A percentile compares a stretch with the other conserved stretches of the same genome.
Evolutionary conservation across 2,329 filamentous ascomycete species (phyloP).

Genomic region (Curvularia eragrostidis): DNA sequence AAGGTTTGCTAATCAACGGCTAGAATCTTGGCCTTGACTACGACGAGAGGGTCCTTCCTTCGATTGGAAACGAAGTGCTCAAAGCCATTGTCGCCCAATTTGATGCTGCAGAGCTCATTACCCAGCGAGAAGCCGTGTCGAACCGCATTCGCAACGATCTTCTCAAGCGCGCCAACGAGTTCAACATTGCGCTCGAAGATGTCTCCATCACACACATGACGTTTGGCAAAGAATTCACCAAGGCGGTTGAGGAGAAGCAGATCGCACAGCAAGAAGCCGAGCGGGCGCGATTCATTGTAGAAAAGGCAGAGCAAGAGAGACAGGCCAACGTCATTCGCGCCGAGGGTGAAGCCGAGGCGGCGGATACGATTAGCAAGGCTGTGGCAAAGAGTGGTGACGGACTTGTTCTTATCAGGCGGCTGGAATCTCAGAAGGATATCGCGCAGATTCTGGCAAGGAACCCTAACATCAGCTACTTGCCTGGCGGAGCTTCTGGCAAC

Average conservation of each 20-base stretch:
- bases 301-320: conserved; percentile 97
- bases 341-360: conserved; percentile 96
- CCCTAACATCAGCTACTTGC: conserved; percentile 95
- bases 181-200: conserved; percentile 98
- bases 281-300: conserved; percentile 95
- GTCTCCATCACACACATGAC: conserved; percentile 99
- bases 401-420: conserved; percentile 92
- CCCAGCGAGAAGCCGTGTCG: conserved; percentile 94
- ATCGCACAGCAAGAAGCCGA: conserved; percentile 99
- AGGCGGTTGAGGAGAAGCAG: conserved; percentile 99
- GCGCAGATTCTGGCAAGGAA: conserved; percentile 87
- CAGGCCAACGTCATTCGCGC: conserved; percentile 98
- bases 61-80: conserved; percentile 63
- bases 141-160: conserved; percentile 93
- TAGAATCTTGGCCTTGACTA: conserved; percentile 98
- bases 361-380: conserved; percentile 92
- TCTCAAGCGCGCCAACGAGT: conserved; percentile 89
- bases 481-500: conserved; percentile 68
- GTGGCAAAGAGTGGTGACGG: conserved; percentile 94
- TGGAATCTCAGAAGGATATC: conserved; percentile 96
- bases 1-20: background rate
- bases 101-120: conserved; percentile 75
- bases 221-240: conserved; percentile 98
- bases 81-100: conserved; percentile 63
- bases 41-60: conserved; percentile 70